Percentiles rank a stretch among this genome's conserved stretches.
These are phyloP conservation scores for Apophysomyces trapeziformis DNA, from an alignment of 371 early-diverging fungal genomes.

Conservation along the genomic window DNA sequence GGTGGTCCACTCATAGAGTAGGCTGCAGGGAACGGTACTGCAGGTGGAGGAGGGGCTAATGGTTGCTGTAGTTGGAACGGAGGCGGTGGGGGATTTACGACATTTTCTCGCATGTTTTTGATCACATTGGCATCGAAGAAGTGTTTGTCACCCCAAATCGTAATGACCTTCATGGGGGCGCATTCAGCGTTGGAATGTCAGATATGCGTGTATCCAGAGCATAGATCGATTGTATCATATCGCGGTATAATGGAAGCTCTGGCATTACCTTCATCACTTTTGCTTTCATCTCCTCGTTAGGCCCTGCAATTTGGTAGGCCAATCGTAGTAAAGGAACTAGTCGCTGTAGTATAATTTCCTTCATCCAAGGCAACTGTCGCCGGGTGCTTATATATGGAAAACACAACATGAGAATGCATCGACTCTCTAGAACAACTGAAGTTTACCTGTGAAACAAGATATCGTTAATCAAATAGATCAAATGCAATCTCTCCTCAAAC, in stretches of 20 bases:
- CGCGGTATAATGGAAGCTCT: slow-evolving; percentile 11
- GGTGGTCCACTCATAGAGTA: slow-evolving; percentile 11
- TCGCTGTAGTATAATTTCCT: slow-evolving; percentile 54
- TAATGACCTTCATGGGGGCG: slow-evolving; percentile 46
- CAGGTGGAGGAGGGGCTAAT: slow-evolving; percentile 11
- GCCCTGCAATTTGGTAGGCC: slow-evolving; percentile 54
- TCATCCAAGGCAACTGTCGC: slow-evolving; percentile 59
- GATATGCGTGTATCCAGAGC: slow-evolving; percentile 11
- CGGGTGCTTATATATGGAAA: slow-evolving; percentile 41
- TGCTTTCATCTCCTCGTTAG: slow-evolving; percentile 45
- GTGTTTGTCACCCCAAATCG: slow-evolving; percentile 58
- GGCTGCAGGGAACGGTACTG: slow-evolving; percentile 9
- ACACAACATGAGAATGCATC: not conserved
- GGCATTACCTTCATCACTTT: slow-evolving; percentile 61
- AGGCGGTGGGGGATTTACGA: slow-evolving; percentile 35
- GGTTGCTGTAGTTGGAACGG: slow-evolving; percentile 15
- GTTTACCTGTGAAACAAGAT: slow-evolving; percentile 61
- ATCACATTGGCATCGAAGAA: slow-evolving; percentile 49
- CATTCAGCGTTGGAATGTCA: slow-evolving; percentile 11
- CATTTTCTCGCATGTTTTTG: slow-evolving; percentile 39
- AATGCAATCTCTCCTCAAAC: slow-evolving; percentile 62
- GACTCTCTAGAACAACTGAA: not conserved
- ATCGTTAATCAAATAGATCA: slow-evolving; percentile 65
- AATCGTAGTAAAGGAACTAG: slow-evolving; percentile 55
- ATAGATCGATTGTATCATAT: slow-evolving; percentile 8